These are phyloP conservation scores for Prosopis cineraria DNA, from an alignment of 306 rosid genomes.

Conservation along the genomic window DNA sequence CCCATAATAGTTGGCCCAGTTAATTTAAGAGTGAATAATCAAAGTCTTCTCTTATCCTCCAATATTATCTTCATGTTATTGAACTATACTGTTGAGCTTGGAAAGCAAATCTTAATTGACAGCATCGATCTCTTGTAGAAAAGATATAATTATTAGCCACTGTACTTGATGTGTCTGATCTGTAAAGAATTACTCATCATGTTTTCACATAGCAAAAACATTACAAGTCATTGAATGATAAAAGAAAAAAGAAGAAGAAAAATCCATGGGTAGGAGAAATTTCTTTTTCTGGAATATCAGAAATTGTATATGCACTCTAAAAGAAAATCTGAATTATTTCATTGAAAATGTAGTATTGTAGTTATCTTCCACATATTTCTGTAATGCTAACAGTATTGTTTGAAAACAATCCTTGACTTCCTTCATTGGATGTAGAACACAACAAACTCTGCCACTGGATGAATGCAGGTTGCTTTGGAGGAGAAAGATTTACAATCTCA, in stretches of 20 bases:
- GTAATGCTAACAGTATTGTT: neutral
- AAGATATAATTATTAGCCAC: too few species aligned
- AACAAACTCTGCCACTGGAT: slow-evolving; percentile 1
- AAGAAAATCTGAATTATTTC: neutral
- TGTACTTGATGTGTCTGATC: too few species aligned
- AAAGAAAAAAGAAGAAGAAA: too few species aligned
- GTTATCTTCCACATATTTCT: neutral
- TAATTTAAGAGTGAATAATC: neutral
- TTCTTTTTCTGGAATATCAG: neutral
- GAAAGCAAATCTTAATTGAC: neutral
- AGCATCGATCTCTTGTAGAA: too few species aligned
- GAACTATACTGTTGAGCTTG: neutral
- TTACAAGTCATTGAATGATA: too few species aligned
- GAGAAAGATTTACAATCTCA: slow-evolving; percentile 30
- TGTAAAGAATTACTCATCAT: too few species aligned
- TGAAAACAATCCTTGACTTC: neutral
- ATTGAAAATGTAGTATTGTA: neutral
- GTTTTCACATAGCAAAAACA: too few species aligned
- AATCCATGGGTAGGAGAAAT: neutral
- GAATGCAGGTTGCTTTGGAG: slow-evolving; percentile 40
- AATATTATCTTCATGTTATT: neutral
- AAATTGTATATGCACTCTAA: neutral
- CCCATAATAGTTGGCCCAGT: neutral
- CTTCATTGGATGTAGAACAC: neutral
- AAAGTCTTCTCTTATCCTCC: neutral